Percentiles rank a stretch among this genome's conserved stretches.
Evolutionary conservation across 208 protist species (phyloP).

Genomic region (Acanthamoeba lenticulata): DNA sequence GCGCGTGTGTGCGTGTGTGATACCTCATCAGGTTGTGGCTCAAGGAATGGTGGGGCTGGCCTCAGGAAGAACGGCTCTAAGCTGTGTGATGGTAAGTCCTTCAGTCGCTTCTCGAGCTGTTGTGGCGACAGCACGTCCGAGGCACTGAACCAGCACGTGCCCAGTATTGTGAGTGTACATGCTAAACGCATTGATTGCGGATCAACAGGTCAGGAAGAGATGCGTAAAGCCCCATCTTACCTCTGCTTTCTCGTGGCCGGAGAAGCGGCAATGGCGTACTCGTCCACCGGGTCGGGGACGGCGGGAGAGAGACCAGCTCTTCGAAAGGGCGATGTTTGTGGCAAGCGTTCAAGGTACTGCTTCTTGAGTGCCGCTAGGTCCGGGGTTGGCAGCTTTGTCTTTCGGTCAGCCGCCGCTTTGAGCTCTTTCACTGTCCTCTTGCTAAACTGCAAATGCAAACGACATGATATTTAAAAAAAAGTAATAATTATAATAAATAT

Average conservation of each 20-base stretch:
- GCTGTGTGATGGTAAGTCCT: slow-evolving; percentile 48
- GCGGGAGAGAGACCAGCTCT: slow-evolving; percentile 15
- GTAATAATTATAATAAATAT: neutral
- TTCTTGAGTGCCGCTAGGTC: slow-evolving; percentile 5
- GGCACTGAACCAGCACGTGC: neutral
- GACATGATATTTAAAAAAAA: too few species aligned
- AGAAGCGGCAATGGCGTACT: neutral
- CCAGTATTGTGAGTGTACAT: neutral
- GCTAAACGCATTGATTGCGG: neutral
- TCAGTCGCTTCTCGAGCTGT: slow-evolving; percentile 52
- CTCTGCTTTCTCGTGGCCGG: slow-evolving; percentile 55
- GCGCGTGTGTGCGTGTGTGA: too few species aligned
- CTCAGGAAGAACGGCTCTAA: slow-evolving; percentile 64
- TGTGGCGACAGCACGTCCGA: neutral
- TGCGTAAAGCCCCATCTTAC: neutral
- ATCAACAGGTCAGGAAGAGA: neutral
- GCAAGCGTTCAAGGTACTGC: slow-evolving; percentile 36
- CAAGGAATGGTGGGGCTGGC: slow-evolving; percentile 61
- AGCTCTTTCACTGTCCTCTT: slow-evolving; percentile 34
- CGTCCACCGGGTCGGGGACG: slow-evolving; percentile 28
- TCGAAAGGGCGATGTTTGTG: slow-evolving; percentile 59
- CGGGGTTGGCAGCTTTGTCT: neutral
- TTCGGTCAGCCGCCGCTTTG: slow-evolving; percentile 10
- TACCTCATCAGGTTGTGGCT: slow-evolving; percentile 67
- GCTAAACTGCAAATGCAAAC: neutral